Conservation (phyloP, 2,329 filamentous ascomycete species). For the Trichoderma sp. region DNA sequence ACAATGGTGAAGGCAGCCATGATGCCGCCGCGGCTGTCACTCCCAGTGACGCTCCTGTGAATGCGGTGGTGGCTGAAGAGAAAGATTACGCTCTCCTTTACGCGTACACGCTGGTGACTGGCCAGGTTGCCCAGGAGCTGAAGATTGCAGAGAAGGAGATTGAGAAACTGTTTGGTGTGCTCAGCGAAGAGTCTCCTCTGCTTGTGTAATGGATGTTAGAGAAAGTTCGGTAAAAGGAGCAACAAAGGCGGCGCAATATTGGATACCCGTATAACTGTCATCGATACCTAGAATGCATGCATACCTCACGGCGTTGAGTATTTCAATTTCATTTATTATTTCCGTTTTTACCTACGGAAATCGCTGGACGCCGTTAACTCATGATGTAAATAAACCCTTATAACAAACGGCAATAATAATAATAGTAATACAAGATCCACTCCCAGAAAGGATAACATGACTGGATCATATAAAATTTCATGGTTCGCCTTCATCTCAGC, state of each 20-base stretch:
- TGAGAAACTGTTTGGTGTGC: constrained; percentile 56
- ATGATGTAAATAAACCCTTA: not conserved
- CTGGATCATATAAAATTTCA: not conserved
- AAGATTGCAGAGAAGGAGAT: constrained; percentile 55
- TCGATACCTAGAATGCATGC: not conserved
- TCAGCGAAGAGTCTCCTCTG: constrained; percentile 33
- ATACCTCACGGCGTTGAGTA: not conserved
- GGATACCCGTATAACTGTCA: not conserved
- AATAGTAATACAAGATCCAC: not conserved
- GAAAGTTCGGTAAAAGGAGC: not conserved
- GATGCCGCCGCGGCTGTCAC: not conserved
- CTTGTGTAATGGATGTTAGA: constrained; percentile 3
- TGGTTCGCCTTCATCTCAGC: not conserved
- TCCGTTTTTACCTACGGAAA: not conserved
- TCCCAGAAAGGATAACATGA: not conserved
- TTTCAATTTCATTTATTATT: not conserved
- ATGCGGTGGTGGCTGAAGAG: constrained; percentile 50
- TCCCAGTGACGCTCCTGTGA: not conserved
- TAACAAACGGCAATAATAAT: not conserved
- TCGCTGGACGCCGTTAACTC: not conserved
- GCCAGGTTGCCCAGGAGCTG: constrained; percentile 61
- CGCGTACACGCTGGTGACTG: constrained; percentile 72
- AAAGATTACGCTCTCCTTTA: constrained; percentile 87
- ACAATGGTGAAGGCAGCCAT: constrained; percentile 10
- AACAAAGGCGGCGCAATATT: not conserved